Evolutionary conservation across 2,329 filamentous ascomycete genomes (phyloP).

Genomic region (Fusarium sp.): DNA sequence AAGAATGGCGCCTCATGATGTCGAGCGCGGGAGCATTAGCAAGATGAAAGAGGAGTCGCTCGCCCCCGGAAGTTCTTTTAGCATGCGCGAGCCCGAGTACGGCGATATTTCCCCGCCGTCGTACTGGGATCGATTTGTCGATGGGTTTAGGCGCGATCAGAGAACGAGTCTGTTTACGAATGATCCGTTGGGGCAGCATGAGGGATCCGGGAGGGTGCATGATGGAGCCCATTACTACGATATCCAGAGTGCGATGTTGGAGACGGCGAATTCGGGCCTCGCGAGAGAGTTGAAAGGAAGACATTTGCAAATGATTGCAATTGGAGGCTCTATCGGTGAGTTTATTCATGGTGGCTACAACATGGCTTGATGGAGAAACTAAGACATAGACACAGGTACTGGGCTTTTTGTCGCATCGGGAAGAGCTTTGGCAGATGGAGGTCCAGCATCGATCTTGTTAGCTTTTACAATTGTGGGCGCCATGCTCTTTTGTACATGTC

Average conservation of each 20-base stretch:
- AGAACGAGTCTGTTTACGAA: slow-evolving; percentile 60
- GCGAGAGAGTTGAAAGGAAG: slow-evolving; percentile 82
- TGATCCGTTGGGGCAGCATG: slow-evolving; percentile 54
- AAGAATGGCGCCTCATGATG: slow-evolving; percentile 56
- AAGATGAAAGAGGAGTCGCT: slow-evolving; percentile 69
- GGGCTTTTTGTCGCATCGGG: slow-evolving; percentile 90
- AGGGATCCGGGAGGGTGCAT: slow-evolving; percentile 46
- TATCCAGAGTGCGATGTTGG: slow-evolving; percentile 69
- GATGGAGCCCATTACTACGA: slow-evolving; percentile 65
- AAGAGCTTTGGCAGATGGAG: slow-evolving; percentile 75
- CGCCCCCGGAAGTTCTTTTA: slow-evolving; percentile 61
- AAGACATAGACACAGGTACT: slow-evolving; percentile 64
- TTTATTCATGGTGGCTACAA: slow-evolving; percentile 9
- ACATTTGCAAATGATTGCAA: slow-evolving; percentile 97
- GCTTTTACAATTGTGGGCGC: slow-evolving; percentile 83
- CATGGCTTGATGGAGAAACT: slow-evolving; percentile 16
- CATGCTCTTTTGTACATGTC: slow-evolving; percentile 93
- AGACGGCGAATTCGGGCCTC: slow-evolving; percentile 81
- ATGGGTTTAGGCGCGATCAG: slow-evolving; percentile 74
- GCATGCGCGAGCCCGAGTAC: slow-evolving; percentile 63
- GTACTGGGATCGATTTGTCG: slow-evolving; percentile 60
- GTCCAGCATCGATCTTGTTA: slow-evolving; percentile 81
- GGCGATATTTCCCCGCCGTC: slow-evolving; percentile 51
- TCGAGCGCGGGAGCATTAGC: slow-evolving; percentile 67
- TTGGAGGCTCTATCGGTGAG: slow-evolving; percentile 87